phyloP scores from a whole-genome alignment of 2,329 filamentous ascomycete species.

The Colletotrichum scovillei region DNA sequence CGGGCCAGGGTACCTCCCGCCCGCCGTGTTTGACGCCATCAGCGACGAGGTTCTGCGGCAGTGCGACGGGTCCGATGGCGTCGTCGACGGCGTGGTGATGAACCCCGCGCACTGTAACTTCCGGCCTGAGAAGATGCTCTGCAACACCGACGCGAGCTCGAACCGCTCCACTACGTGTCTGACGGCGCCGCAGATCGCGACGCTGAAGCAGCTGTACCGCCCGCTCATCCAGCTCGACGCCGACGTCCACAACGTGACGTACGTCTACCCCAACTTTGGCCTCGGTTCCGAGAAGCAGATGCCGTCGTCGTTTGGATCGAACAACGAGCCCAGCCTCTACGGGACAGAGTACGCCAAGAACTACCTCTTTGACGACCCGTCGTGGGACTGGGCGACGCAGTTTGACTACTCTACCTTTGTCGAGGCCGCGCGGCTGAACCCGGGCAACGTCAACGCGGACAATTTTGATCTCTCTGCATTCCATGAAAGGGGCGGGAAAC shows the following conservation, averaged over 20 bases:
- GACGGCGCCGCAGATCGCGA: conserved; percentile 54
- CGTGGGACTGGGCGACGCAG: conserved; percentile 51
- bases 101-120: conserved; percentile 54
- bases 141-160: conserved; percentile 41
- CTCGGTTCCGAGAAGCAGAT: conserved; percentile 51
- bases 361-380: conserved; percentile 52
- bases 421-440: conserved; percentile 42
- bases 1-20: conserved; percentile 40
- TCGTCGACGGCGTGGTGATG: conserved; percentile 58
- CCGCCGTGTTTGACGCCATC: conserved; percentile 39
- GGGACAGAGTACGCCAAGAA: conserved; percentile 49
- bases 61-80: conserved; percentile 61
- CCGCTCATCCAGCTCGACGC: conserved; percentile 40
- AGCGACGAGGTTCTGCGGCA: conserved; percentile 52
- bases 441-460: conserved; percentile 52
- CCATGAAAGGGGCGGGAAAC: conserved; percentile 53
- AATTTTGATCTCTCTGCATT: conserved; percentile 52
- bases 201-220: conserved; percentile 45
- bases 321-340: conserved; percentile 35
- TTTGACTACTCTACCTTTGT: conserved; percentile 43
- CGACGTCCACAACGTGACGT: conserved; percentile 39
- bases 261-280: conserved; percentile 58
- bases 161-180: conserved; percentile 47
- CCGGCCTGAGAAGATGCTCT: conserved; percentile 50
- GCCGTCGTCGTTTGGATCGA: conserved; percentile 43